Evolutionary conservation across 768 basidiomycete species (phyloP), one percentile per base, ranked within the genome.

Genomic region (Kwoniella sp.): DNA sequence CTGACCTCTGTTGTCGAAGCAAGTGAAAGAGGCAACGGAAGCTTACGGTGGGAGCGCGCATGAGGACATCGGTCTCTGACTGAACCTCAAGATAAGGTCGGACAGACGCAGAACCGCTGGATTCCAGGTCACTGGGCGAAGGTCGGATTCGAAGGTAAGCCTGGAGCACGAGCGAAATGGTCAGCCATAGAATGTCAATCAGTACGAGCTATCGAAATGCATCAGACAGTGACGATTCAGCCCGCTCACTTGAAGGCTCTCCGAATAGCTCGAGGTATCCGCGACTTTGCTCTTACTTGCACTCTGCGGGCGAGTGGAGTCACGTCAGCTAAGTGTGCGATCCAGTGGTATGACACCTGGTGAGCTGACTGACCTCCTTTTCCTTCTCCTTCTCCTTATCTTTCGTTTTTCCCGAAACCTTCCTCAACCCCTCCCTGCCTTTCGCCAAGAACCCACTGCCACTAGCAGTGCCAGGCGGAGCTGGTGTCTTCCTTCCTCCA

Each of bases 131-230:
- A 1, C 37, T 41, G 9, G 79, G 79, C 5, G 79, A 69, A 4
- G 80, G 81, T 25, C 81, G 70, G 12, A 82, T 80, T n/a, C 81
- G 56, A 17, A 82, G 69, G 64, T 72, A 82, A 8, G 80, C 77
- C 79, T 81, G 52, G 13, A 13, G 52, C 34, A 55, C 25, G 13
- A 17, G 8, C 15, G 53, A 22, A 55, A 17, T 13, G 34, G 13
- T 5, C 7, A 5, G 34, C 7, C 5, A 34, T 17, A 45, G 41
- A 28, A 22, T 45, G 7, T 30, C 1, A 52, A 9, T 28, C 29
- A 38, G 50, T 17, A 25, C 50, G 23, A 25, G 50, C 26, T 28
- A 51, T 11, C 47, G 8, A 23, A 17, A n/a, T n/a, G n/a, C n/a
- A n/a, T 20, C 47, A 48, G 17, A 48, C 8, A 34, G 7, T 12